Base-by-base conservation (phyloP, 805 yeast species). In the Candida taoyuanica region DNA sequence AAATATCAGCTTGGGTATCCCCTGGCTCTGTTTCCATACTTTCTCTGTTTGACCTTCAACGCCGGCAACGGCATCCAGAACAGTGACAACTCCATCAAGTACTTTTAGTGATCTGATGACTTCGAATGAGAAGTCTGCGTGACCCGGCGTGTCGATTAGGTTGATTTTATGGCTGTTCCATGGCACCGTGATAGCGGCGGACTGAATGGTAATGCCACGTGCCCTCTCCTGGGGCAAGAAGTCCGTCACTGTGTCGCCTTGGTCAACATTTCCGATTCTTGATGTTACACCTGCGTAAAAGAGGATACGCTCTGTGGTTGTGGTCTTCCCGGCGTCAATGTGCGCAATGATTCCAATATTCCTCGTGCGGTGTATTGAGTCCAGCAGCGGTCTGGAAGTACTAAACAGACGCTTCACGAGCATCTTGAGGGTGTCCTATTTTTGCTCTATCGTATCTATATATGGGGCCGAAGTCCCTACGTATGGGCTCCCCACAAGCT, bases 281-380 rank as follows among this genome's bases (percentile, higher is more conserved):
- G 69, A 67, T 1, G 85, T 91, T 41, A 81, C 71, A 0, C 98
- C 98, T 37, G 89, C 73, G 57, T 84, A 89, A 56, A 73, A 91
- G n/a, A 93, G 74, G 87, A 93, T 85, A 32, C 98, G 68, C 58
- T 93, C 98, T 0, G 98, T 91, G 1, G 98, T 89, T 2, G 98
- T 93, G 4, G 98, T 93, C 61, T 93, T 93, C 0, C 98, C 98
- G 3, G 98, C 98, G 67, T 93, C 98, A 37, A 93, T 93, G 58
- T 93, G 98, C n/a, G 98, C 98, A 29, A 93, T 88, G 50, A 93
- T 87, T 2, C 98, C 98, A 24, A 93, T 85, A 61, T 93, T 91
- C 43, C 98, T 67, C 17, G 83, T 73, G 37, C 64, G 38, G 32
- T 3, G 34, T 16, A 15, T n/a, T n/a, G 16, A 6, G 6, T n/a